Evolutionary conservation across 495 filamentous ascomycete genomes (phyloP), one percentile per base, ranked within the genome.

Genomic region (Hypoxylon cercidicola): DNA sequence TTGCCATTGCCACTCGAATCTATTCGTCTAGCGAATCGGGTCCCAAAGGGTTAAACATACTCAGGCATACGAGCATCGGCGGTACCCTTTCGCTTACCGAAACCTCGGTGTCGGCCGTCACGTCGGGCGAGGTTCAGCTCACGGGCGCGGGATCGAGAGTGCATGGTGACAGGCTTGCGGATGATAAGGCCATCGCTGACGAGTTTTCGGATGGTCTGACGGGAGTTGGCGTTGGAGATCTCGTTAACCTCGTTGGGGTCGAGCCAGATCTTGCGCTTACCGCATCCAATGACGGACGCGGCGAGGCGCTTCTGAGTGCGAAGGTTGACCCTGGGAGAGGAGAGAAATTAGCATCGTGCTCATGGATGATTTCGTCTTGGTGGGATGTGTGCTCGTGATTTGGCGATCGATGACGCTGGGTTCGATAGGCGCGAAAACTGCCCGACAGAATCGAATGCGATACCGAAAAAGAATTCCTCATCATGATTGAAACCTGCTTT

Each of bases 21-120:
- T 11, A 4, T 41, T 15, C 11, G 43, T 11, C 1, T 8, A 39
- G 39, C 47, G 30, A 25, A 5, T 35, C 25, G 40, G 44, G 6
- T 18, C 11, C 15, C 39, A 54, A 12, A 25, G 51, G 48, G 54
- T 9, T 19, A 35, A 54, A 82, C 90, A 78, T 91, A 96, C 92
- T 89, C 90, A 75, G 95, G 95, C 95, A 99, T 99, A 86, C 95
- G 91, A 79, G 95, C 94, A 79, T 99, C 93, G 80, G 92, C 92
- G 78, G 95, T 98, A 97, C 95, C 95, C 93, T 98, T 98, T 81
- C 95, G 91, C 92, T 99, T 99, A 89, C 95, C 95, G 83, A 96
- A 94, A 77, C 95, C 95, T 72, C 94, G 89, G 86, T 99, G 95
- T 84, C 95, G 88, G 72, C 95, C 95, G 76, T 93, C 90, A 68